A percentile compares a stretch with the other conserved stretches of the same genome.
These are phyloP conservation scores for Candida maris DNA, from an alignment of 805 yeast species.

Conservation along the genomic window DNA sequence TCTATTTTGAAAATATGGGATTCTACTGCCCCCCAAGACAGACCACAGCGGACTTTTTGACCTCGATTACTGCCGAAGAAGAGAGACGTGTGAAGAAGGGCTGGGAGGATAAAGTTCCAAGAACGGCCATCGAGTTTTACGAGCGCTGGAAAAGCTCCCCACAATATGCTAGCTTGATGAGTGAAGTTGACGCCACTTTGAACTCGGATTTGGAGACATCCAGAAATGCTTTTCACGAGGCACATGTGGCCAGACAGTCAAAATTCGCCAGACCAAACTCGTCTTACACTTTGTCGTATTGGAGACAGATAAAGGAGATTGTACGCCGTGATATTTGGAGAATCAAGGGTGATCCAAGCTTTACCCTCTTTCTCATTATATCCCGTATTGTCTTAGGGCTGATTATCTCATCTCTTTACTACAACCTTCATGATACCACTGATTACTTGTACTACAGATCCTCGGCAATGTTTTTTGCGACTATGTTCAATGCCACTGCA, in stretches of 20 bases:
- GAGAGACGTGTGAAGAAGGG: conserved; percentile 34
- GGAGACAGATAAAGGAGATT: conserved; percentile 49
- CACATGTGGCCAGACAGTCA: conserved; percentile 43
- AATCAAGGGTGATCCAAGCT: conserved; percentile 45
- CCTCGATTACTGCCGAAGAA: conserved; percentile 32
- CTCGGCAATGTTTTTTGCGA: conserved; percentile 64
- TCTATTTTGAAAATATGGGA: conserved; percentile 39
- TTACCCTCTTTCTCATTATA: conserved; percentile 37
- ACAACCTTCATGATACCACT: conserved; percentile 41
- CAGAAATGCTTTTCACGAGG: conserved; percentile 9
- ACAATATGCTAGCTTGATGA: conserved; percentile 30
- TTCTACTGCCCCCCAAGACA: conserved; percentile 43
- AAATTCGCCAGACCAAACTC: conserved; percentile 42
- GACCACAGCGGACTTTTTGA: conserved; percentile 42
- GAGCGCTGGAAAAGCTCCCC: conserved; percentile 37
- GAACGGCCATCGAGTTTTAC: conserved; percentile 38
- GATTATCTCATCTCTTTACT: conserved; percentile 53
- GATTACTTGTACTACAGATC: conserved; percentile 50
- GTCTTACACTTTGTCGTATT: conserved; percentile 47
- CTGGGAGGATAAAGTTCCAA: conserved; percentile 37
- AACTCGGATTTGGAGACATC: conserved; percentile 6
- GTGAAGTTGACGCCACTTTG: conserved; percentile 33
- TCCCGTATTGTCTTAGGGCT: conserved; percentile 52
- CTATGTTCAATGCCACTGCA: conserved; percentile 60
- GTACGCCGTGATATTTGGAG: conserved; percentile 45